Conservation (phyloP, 495 filamentous ascomycete species). For the Chaetomium fimeti region DNA sequence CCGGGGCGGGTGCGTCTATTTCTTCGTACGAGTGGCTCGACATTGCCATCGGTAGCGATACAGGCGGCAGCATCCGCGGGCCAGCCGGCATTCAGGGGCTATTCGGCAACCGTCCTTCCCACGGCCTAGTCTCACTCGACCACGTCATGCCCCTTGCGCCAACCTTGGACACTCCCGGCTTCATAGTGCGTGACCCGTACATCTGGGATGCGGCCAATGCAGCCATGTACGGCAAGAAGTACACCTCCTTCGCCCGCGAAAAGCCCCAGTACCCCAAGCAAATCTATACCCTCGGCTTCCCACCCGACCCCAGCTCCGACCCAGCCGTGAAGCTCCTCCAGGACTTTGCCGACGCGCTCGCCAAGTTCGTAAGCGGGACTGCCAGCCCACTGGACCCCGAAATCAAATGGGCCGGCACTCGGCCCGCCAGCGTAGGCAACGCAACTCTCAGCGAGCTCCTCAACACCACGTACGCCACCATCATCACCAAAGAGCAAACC, state of each 20-base stretch:
- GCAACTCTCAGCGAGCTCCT: constrained; percentile 34
- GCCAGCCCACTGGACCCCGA: constrained; percentile 39
- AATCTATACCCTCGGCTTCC: constrained; percentile 44
- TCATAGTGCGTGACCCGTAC: constrained; percentile 48
- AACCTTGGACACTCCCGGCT: constrained; percentile 50
- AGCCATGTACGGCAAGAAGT: constrained; percentile 47
- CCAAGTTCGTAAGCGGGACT: constrained; percentile 41
- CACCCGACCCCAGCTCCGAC: constrained; percentile 23
- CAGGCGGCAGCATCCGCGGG: constrained; percentile 42
- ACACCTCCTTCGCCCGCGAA: constrained; percentile 37
- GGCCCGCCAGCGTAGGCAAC: constrained; percentile 33
- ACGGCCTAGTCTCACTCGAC: constrained; percentile 39
- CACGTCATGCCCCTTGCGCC: constrained; percentile 48
- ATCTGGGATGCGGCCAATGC: constrained; percentile 48
- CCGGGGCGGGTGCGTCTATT: constrained; percentile 49
- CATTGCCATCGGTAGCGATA: constrained; percentile 49
- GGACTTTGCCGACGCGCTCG: constrained; percentile 43
- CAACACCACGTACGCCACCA: constrained; percentile 49
- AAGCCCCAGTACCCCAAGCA: constrained; percentile 45
- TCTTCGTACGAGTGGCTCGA: constrained; percentile 59
- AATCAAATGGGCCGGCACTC: constrained; percentile 42
- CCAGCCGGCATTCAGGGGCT: constrained; percentile 39
- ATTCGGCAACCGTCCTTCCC: constrained; percentile 41
- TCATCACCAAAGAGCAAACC: constrained; percentile 55
- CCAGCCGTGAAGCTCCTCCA: constrained; percentile 38